These are phyloP conservation scores for Hypomyces rosellus DNA, from an alignment of 2,329 filamentous ascomycete species.

Conservation along the genomic window DNA sequence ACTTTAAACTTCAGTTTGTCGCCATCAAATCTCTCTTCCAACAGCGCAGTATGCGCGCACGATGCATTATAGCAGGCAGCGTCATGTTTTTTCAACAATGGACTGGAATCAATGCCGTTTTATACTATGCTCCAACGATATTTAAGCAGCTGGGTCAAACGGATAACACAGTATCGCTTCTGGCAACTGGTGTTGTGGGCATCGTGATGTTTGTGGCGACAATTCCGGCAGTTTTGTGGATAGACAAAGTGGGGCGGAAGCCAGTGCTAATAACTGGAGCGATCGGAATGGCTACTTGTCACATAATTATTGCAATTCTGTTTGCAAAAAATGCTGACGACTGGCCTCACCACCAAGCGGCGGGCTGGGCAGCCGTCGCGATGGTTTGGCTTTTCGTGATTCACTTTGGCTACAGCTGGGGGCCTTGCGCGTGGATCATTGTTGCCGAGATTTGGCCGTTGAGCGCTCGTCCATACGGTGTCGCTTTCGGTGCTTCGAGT, in stretches of 20 bases:
- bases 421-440: slow-evolving; percentile 68
- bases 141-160: slow-evolving; percentile 59
- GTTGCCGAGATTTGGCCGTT: slow-evolving; percentile 70
- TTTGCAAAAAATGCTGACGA: slow-evolving; percentile 55
- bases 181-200: slow-evolving; percentile 66
- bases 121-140: slow-evolving; percentile 67
- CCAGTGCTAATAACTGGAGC: slow-evolving; percentile 58
- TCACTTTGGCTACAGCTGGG: slow-evolving; percentile 71
- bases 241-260: slow-evolving; percentile 59
- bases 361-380: slow-evolving; percentile 61
- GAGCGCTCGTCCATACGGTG: slow-evolving; percentile 63
- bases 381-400: slow-evolving; percentile 73
- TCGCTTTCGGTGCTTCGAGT: slow-evolving; percentile 58
- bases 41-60: slow-evolving; percentile 59
- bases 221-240: slow-evolving; percentile 59
- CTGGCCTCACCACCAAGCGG: slow-evolving; percentile 51
- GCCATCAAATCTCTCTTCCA: slow-evolving; percentile 60
- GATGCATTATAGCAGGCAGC: slow-evolving; percentile 58
- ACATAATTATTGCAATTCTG: slow-evolving; percentile 66
- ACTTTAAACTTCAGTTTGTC: slow-evolving; percentile 63
- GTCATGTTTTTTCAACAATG: slow-evolving; percentile 54
- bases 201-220: slow-evolving; percentile 65
- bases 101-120: slow-evolving; percentile 49
- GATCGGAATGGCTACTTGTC: slow-evolving; percentile 62
- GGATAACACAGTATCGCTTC: slow-evolving; percentile 44